Evolutionary conservation across 2,329 filamentous ascomycete genomes (phyloP).

Genomic region (Geosmithia morbida): DNA sequence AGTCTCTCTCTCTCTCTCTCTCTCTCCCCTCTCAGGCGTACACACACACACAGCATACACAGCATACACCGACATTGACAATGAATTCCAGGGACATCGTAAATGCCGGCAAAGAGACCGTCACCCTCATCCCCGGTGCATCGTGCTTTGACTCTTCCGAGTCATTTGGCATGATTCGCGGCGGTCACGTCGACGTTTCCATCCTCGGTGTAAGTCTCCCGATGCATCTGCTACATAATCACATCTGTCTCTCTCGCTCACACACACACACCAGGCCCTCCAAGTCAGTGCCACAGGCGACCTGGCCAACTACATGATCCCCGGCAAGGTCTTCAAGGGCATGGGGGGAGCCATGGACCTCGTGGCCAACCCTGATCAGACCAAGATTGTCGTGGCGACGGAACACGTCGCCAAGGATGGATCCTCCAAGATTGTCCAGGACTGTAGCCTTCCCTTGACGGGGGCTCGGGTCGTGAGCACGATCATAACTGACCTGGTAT

Average conservation of each 20-base stretch:
- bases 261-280: slow-evolving; percentile 34
- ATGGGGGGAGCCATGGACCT: slow-evolving; percentile 73
- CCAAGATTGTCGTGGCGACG: slow-evolving; percentile 58
- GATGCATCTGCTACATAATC: slow-evolving; percentile 1
- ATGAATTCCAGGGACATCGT: slow-evolving; percentile 22
- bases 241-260: not conserved
- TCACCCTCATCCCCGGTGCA: slow-evolving; percentile 64
- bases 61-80: no score
- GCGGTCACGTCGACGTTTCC: slow-evolving; percentile 70
- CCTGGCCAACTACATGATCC: slow-evolving; percentile 82
- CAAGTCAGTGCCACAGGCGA: slow-evolving; percentile 70
- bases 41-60: not conserved
- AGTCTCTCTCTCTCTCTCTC: slow-evolving; percentile 14
- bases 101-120: slow-evolving; percentile 80
- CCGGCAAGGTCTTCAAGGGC: slow-evolving; percentile 75
- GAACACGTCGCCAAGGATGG: slow-evolving; percentile 59
- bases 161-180: slow-evolving; percentile 78
- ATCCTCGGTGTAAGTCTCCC: slow-evolving; percentile 47
- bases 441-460: slow-evolving; percentile 50
- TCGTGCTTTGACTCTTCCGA: slow-evolving; percentile 68
- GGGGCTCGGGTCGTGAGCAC: slow-evolving; percentile 54
- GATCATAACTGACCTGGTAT: slow-evolving; percentile 52
- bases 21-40: no score
- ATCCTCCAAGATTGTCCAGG: slow-evolving; percentile 49
- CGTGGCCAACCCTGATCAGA: slow-evolving; percentile 55